A percentile compares a stretch with the other conserved stretches of the same genome.
These are phyloP conservation scores for Ophiostoma piceae DNA, from an alignment of 2,329 filamentous ascomycete genomes.

Conservation along the genomic window DNA sequence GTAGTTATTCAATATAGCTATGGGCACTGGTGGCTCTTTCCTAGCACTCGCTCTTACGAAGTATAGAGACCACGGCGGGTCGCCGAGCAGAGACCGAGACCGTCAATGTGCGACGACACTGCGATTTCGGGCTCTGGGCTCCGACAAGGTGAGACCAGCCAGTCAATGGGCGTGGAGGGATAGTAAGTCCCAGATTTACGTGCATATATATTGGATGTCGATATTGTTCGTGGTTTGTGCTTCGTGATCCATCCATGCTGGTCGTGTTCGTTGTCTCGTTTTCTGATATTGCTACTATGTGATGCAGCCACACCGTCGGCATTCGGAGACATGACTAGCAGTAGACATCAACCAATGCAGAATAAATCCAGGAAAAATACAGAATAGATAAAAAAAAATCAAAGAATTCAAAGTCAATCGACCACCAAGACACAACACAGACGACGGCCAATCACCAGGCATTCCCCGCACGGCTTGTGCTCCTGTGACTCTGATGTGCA, in stretches of 20 bases:
- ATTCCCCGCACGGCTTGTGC: not conserved
- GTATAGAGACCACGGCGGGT: not conserved
- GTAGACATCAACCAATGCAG: not conserved
- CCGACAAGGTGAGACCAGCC: slow-evolving; percentile 4
- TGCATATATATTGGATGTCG: not conserved
- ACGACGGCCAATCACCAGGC: not conserved
- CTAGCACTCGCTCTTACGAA: too few relatives aligned
- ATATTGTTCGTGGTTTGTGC: not conserved
- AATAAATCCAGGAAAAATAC: too few relatives aligned
- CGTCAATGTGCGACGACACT: slow-evolving; percentile 4
- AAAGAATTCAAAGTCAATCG: not conserved
- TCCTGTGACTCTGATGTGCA: not conserved
- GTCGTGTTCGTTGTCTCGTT: not conserved
- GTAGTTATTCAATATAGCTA: not conserved
- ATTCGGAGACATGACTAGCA: slow-evolving; percentile 7
- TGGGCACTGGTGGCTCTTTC: not conserved
- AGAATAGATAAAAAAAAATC: not conserved
- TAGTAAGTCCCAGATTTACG: not conserved
- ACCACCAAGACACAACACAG: not conserved
- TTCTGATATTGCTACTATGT: not conserved
- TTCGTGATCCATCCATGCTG: not conserved
- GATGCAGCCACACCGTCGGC: not conserved
- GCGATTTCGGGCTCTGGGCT: slow-evolving; percentile 10
- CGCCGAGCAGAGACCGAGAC: slow-evolving; percentile 14
- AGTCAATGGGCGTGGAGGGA: not conserved